These are phyloP conservation scores for Paspalum vaginatum DNA, from an alignment of 176 grass and related monocot species.

Conservation along the genomic window DNA sequence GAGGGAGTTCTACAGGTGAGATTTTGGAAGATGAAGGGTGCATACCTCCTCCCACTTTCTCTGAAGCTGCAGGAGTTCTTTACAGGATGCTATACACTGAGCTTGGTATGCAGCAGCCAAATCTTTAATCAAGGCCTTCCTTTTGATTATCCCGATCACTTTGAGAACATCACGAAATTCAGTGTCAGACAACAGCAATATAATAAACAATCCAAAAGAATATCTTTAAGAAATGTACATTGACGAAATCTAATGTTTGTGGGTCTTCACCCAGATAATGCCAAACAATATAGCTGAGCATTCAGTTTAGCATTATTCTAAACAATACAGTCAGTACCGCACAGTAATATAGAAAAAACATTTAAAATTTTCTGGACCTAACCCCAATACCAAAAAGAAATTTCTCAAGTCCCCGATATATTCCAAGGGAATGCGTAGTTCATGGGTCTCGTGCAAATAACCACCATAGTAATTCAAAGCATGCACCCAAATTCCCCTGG, in stretches of 20 bases:
- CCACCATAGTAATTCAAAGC: background rate
- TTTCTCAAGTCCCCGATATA: background rate
- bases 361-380: background rate
- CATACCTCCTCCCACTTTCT: conserved; percentile 78
- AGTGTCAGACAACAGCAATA: background rate
- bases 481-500: background rate
- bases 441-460: background rate
- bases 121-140: conserved; percentile 88
- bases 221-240: background rate
- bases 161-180: conserved; percentile 26
- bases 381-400: background rate
- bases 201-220: background rate
- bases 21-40: background rate
- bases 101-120: conserved; percentile 70
- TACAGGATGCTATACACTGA: conserved; percentile 61
- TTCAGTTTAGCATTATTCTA: too few relatives aligned
- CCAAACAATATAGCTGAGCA: background rate
- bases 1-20: background rate
- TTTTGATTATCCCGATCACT: conserved; percentile 96
- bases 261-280: background rate
- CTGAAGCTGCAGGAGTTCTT: conserved; percentile 80
- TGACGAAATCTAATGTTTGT: background rate
- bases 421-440: background rate
- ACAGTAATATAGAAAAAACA: conserved; percentile 7
- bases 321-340: background rate